Evolutionary conservation across 1,139 yeast genomes (phyloP).

Genomic region (Tardiomyces digboiensis): DNA sequence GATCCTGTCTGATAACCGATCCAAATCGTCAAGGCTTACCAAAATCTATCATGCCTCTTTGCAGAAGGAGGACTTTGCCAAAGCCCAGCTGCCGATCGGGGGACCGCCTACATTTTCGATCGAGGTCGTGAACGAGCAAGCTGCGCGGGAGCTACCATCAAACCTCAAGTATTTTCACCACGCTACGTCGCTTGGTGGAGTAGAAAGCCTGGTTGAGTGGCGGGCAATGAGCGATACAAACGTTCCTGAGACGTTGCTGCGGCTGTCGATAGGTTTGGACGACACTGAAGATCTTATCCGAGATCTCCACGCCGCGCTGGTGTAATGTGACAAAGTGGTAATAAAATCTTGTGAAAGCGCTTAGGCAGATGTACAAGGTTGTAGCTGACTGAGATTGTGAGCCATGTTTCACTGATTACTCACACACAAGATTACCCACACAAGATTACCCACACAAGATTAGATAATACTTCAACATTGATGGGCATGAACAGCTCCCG

Average conservation of each 20-base stretch:
- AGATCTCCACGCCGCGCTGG: conserved; percentile 47
- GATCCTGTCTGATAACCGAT: conserved; percentile 42
- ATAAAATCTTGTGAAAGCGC: too few relatives aligned
- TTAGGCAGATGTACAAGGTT: too few relatives aligned
- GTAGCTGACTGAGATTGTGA: too few relatives aligned
- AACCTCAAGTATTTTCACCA: conserved; percentile 67
- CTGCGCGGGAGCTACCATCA: conserved; percentile 59
- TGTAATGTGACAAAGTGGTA: too few relatives aligned
- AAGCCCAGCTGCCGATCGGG: conserved; percentile 55
- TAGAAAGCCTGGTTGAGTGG: conserved; percentile 88
- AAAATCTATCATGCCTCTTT: conserved; percentile 63
- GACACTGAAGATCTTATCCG: conserved; percentile 59
- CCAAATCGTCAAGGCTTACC: conserved; percentile 39
- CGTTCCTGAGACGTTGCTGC: conserved; percentile 46
- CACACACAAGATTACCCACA: too few relatives aligned
- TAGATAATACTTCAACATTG: too few relatives aligned
- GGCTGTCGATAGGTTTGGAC: conserved; percentile 78
- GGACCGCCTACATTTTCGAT: conserved; percentile 73
- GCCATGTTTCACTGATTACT: too few relatives aligned
- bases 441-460: too few relatives aligned
- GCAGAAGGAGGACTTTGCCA: conserved; percentile 56
- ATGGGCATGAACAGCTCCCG: too few relatives aligned
- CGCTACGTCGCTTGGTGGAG: conserved; percentile 93
- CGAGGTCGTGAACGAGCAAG: conserved; percentile 38
- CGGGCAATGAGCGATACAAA: conserved; percentile 62